A percentile compares a stretch with the other conserved stretches of the same genome.
These are phyloP conservation scores for Saturnispora zaruensis DNA, from an alignment of 805 yeast species.

Conservation along the genomic window DNA sequence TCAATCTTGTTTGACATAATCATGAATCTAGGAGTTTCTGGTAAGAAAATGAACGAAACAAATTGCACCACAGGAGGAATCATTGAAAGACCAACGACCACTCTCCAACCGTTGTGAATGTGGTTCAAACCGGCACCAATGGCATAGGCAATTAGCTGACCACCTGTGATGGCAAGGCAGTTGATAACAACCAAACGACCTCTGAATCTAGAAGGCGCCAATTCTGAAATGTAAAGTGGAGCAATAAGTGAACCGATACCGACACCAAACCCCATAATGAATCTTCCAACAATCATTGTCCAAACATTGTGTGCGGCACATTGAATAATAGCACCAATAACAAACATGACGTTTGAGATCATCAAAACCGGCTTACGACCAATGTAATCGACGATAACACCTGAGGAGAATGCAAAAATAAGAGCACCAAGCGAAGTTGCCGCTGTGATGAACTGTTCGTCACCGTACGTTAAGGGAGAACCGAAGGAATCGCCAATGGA, in stretches of 20 bases:
- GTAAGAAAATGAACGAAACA: constrained; percentile 70
- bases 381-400: constrained; percentile 67
- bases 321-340: constrained; percentile 80
- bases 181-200: constrained; percentile 87
- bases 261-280: constrained; percentile 92
- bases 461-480: constrained; percentile 55
- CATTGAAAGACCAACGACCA: constrained; percentile 82
- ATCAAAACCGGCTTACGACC: constrained; percentile 84
- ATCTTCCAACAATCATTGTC: constrained; percentile 89
- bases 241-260: constrained; percentile 91
- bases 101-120: constrained; percentile 84
- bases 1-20: constrained; percentile 61
- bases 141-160: constrained; percentile 90
- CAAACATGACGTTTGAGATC: constrained; percentile 72
- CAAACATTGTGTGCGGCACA: constrained; percentile 73
- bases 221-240: constrained; percentile 87
- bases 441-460: constrained; percentile 84
- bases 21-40: constrained; percentile 91
- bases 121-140: constrained; percentile 79
- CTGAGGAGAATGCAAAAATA: constrained; percentile 70
- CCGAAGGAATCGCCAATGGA: constrained; percentile 73
- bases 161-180: constrained; percentile 86
- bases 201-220: constrained; percentile 86
- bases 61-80: constrained; percentile 80
- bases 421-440: constrained; percentile 94